Percentiles rank a stretch among this genome's conserved stretches.
Conservation (phyloP, 2,329 filamentous ascomycete species). For the Microthyrium microscopicum region DNA sequence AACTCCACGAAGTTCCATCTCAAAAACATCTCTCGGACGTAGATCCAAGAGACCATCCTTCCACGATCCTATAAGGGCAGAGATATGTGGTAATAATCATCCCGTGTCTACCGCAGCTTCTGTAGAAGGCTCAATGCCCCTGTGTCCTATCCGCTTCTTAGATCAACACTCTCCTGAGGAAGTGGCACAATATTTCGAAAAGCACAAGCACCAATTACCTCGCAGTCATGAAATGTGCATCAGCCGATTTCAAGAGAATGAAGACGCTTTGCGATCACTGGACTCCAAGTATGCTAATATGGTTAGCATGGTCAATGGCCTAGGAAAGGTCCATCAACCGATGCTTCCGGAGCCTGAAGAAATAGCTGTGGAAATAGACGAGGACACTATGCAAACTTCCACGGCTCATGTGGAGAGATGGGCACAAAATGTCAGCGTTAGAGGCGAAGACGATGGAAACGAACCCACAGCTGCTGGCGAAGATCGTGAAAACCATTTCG, state of each 20-base stretch:
- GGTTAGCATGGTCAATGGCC: constrained; percentile 83
- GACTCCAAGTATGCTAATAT: constrained; percentile 90
- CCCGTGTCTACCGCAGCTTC: constrained; percentile 33
- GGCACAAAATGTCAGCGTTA: constrained; percentile 59
- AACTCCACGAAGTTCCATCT: constrained; percentile 24
- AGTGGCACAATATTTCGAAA: constrained; percentile 83
- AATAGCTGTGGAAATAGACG: constrained; percentile 20
- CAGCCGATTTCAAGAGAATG: constrained; percentile 73
- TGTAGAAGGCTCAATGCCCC: constrained; percentile 31
- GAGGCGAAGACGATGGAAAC: constrained; percentile 26
- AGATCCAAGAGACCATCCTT: constrained; percentile 25
- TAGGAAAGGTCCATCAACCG: constrained; percentile 74
- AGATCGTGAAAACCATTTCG: constrained; percentile 58
- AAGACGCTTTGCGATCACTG: constrained; percentile 68
- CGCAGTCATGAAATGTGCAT: constrained; percentile 89
- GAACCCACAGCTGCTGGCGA: constrained; percentile 31
- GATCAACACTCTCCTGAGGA: constrained; percentile 88
- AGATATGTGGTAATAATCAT: constrained; percentile 19
- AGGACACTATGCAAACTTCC: constrained; percentile 29
- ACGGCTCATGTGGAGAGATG: constrained; percentile 68
- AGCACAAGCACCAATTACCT: constrained; percentile 86
- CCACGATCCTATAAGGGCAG: constrained; percentile 24
- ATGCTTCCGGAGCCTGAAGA: constrained; percentile 50
- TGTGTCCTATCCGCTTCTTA: constrained; percentile 84
- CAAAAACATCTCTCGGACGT: constrained; percentile 19